Evolutionary conservation across 495 filamentous ascomycete species (phyloP).

Genomic region (Neurospora terricola): DNA sequence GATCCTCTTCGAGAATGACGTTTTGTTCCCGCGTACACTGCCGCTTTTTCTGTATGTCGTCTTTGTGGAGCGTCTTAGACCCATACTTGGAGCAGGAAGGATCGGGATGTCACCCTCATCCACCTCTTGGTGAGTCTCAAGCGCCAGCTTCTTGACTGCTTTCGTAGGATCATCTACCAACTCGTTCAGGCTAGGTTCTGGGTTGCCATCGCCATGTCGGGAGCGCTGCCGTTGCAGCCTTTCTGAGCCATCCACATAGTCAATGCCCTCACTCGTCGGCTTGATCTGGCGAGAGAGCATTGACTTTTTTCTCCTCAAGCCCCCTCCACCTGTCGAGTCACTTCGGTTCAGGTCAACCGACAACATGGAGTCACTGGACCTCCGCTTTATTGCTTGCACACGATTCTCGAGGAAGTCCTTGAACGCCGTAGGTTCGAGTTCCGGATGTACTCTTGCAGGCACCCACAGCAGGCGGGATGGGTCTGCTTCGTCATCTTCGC

Average conservation of each 20-base stretch:
- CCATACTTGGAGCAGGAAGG: conserved; percentile 66
- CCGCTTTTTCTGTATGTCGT: conserved; percentile 83
- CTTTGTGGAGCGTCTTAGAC: conserved; percentile 77
- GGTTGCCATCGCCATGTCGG: conserved; percentile 34
- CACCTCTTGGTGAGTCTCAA: conserved; percentile 25
- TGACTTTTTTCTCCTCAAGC: conserved; percentile 80
- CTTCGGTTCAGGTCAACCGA: conserved; percentile 53
- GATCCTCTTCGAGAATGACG: conserved; percentile 64
- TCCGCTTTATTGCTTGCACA: conserved; percentile 76
- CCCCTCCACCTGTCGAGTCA: conserved; percentile 37
- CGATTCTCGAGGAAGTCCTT: conserved; percentile 92
- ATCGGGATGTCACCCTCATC: conserved; percentile 72
- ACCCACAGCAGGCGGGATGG: conserved; percentile 90
- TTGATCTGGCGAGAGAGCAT: conserved; percentile 93
- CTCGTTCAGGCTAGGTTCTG: conserved; percentile 59
- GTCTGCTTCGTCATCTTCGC: conserved; percentile 76
- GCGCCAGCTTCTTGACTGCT: conserved; percentile 55
- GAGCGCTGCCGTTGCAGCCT: conserved; percentile 69
- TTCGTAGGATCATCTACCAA: conserved; percentile 73
- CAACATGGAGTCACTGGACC: conserved; percentile 63
- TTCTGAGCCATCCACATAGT: conserved; percentile 83
- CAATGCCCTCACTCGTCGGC: conserved; percentile 49
- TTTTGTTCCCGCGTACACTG: conserved; percentile 43
- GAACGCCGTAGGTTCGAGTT: conserved; percentile 92
- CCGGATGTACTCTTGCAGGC: conserved; percentile 85